Evolutionary conservation across 306 rosid genomes (phyloP).

Genomic region (Cucurbita ficifolia): DNA sequence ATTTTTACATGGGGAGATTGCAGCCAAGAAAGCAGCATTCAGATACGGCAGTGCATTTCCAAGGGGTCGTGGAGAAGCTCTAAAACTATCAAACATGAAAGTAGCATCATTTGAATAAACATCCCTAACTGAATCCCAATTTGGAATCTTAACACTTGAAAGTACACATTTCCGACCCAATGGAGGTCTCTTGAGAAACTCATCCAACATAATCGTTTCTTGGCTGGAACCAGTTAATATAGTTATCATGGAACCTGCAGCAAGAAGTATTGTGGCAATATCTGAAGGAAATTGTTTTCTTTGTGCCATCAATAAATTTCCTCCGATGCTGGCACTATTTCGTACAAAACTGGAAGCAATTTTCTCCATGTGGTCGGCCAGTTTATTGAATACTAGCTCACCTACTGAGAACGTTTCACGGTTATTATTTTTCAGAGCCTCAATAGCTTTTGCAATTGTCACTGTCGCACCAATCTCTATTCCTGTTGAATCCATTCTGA

Average conservation of each 20-base stretch:
- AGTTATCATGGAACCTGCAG: constrained; percentile 51
- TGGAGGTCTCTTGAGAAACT: constrained; percentile 56
- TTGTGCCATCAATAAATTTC: constrained; percentile 87
- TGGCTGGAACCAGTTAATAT: constrained; percentile 27
- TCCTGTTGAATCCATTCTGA: constrained; percentile 41
- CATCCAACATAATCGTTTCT: constrained; percentile 47
- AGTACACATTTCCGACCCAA: constrained; percentile 35
- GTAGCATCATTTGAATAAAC: constrained; percentile 18
- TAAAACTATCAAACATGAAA: constrained; percentile 55
- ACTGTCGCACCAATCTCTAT: constrained; percentile 60
- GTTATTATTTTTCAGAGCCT: constrained; percentile 21
- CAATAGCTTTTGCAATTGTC: constrained; percentile 53
- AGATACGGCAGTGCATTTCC: constrained; percentile 74
- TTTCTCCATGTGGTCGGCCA: constrained; percentile 62
- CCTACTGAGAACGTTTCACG: constrained; percentile 16
- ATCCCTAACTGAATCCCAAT: constrained; percentile 13
- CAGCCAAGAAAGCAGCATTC: constrained; percentile 72
- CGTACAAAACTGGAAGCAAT: constrained; percentile 54
- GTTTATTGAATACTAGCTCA: constrained; percentile 26
- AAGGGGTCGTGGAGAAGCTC: constrained; percentile 77
- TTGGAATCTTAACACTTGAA: constrained; percentile 51
- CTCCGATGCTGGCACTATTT: constrained; percentile 68
- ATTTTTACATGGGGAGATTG: constrained; percentile 34
- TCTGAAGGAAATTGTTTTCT: constrained; percentile 74
- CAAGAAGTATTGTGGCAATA: constrained; percentile 63